These are phyloP conservation scores for Populus tomentosa DNA, from an alignment of 441 rosid species.

Conservation along the genomic window DNA sequence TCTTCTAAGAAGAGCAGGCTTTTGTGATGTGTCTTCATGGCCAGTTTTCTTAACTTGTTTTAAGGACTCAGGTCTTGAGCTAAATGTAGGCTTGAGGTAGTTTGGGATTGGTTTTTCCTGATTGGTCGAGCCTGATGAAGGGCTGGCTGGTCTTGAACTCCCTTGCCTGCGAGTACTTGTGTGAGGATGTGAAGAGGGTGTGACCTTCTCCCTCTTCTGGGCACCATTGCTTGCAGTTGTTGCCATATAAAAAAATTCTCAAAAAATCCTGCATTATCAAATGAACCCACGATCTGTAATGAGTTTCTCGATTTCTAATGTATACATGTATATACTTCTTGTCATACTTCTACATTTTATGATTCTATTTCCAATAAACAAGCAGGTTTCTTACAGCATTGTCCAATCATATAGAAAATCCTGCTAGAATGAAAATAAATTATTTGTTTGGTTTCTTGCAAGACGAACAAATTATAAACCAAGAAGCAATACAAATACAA, in stretches of 20 bases:
- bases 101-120: conserved; percentile 42
- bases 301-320: background rate
- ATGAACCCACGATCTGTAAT: background rate
- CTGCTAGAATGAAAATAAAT: background rate
- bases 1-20: conserved; percentile 35
- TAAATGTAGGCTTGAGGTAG: conserved; percentile 51
- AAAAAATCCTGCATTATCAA: conserved; percentile 10
- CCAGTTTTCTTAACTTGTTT: background rate
- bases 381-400: no score
- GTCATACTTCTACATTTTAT: background rate
- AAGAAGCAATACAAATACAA: background rate
- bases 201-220: conserved; percentile 31
- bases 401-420: background rate
- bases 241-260: conserved; percentile 23
- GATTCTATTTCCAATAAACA: no score
- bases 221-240: conserved; percentile 18
- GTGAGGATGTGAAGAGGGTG: conserved; percentile 27
- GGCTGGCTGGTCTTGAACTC: conserved; percentile 12
- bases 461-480: background rate
- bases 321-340: background rate
- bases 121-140: conserved; percentile 1
- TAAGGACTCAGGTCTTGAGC: conserved; percentile 33
- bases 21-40: background rate
- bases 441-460: background rate
- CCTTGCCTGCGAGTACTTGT: conserved; percentile 22